phyloP scores from a whole-genome alignment of 176 grass and related monocot species.

The Oropetium thomaeum region DNA sequence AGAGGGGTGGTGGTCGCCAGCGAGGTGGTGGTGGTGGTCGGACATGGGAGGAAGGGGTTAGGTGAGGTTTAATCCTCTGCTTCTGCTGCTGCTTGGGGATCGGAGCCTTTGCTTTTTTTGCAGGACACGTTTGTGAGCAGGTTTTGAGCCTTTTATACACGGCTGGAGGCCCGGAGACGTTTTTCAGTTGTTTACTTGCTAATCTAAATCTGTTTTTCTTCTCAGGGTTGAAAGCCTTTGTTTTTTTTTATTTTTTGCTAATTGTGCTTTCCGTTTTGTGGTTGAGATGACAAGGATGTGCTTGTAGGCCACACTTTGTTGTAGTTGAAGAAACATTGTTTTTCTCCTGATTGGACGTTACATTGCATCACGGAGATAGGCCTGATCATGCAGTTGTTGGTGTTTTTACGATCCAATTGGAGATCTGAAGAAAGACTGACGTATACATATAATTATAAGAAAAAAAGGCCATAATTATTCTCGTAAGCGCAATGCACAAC shows the following conservation, averaged over 20 bases:
- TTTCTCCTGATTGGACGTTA: neutral
- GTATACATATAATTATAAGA: too few relatives aligned
- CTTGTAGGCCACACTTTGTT: slow-evolving; percentile 9
- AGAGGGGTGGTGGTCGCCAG: slow-evolving; percentile 30
- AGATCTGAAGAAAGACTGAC: too few relatives aligned
- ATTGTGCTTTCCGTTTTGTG: neutral
- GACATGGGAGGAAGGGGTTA: slow-evolving; percentile 40
- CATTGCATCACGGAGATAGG: neutral
- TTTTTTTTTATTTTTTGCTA: neutral
- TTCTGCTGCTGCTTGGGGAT: slow-evolving; percentile 23
- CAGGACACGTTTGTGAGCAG: slow-evolving; percentile 17
- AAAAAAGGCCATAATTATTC: too few relatives aligned
- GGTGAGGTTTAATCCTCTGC: slow-evolving; percentile 46
- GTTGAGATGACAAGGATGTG: slow-evolving; percentile 12
- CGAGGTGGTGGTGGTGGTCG: slow-evolving; percentile 29
- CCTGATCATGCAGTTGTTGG: neutral
- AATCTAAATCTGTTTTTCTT: neutral
- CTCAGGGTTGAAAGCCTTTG: neutral
- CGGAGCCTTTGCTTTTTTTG: slow-evolving; percentile 33
- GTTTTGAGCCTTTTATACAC: slow-evolving; percentile 37
- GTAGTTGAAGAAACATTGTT: neutral
- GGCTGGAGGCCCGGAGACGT: neutral
- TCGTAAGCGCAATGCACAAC: too few relatives aligned
- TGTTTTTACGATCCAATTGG: too few relatives aligned
- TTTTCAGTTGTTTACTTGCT: slow-evolving; percentile 23